A percentile compares a stretch with the other conserved stretches of the same genome.
Conservation (phyloP, 371 early-diverging fungal genomes). For the Mucor lusitanicus region DNA sequence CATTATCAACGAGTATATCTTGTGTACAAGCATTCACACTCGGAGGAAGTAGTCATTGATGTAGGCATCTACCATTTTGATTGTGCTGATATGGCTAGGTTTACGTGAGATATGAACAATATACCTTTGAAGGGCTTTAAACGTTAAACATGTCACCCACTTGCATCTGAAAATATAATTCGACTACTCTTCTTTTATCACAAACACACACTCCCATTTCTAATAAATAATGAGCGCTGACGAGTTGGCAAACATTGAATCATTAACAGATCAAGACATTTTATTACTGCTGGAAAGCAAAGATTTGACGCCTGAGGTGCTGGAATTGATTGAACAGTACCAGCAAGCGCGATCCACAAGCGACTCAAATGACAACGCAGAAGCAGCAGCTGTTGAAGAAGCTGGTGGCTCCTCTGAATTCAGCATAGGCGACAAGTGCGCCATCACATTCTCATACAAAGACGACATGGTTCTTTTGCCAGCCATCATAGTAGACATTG, state of each 20-base stretch:
- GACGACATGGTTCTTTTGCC: slow-evolving; percentile 8
- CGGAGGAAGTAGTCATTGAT: no score
- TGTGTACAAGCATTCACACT: no score
- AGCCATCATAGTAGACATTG: background rate
- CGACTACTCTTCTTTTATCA: no score
- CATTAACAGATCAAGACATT: slow-evolving; percentile 2
- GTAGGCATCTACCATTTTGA: no score
- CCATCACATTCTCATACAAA: background rate
- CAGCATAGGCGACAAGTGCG: slow-evolving; percentile 6
- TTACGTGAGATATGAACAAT: no score
- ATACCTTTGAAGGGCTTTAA: no score
- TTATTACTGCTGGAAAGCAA: background rate
- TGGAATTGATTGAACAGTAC: slow-evolving; percentile 5
- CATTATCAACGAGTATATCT: no score
- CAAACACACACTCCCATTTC: no score
- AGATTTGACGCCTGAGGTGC: slow-evolving; percentile 8
- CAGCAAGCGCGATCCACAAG: background rate
- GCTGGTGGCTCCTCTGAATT: background rate
- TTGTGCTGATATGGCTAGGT: no score
- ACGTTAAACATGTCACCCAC: no score
- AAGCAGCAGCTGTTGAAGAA: background rate
- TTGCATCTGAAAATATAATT: no score
- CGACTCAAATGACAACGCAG: no score
- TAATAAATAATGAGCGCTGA: background rate
- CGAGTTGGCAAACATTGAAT: background rate